Base-by-base conservation (phyloP, 495 filamentous ascomycete species). In the Aspergillus saccharolyticus region DNA sequence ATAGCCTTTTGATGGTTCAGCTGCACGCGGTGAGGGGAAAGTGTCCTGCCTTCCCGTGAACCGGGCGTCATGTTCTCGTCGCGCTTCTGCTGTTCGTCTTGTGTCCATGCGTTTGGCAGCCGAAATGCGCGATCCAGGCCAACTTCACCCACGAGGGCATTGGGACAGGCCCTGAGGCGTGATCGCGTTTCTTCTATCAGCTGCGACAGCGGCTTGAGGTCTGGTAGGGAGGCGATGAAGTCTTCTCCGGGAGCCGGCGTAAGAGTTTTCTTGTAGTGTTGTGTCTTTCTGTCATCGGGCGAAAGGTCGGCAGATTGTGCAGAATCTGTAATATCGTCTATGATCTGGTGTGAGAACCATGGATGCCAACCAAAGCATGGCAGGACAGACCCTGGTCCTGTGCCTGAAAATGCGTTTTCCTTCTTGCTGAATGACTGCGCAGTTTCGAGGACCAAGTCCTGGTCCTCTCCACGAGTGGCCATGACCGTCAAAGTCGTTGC, bases 331-430 rank as follows among this genome's bases (percentile, higher is more conserved):
- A 49, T 79, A 70, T 90, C 87, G 63, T 91, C 84, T 60, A 84
- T 83, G 54, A 96, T 81, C 59, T 95, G 88, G 67, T 98, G 80
- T 1, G 93, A 94, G 71, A 97, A 98, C 94, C 94, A 98, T 1
- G 95, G 95, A 70, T 98, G 94, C 91, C 93, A 96, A n/a, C 94
- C 94, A 74, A 96, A 98, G 25, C 85, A 86, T 0, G 94, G 93
- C 1, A 97, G 58, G 14, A 96, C 65, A 16, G 60, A 66, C 12
- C 63, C 59, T 30, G 50, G 61, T 10, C 59, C 57, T 28, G 52
- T 18, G 43, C 61, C 65, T 60, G 69, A 62, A 61, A 52, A 66
- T 44, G 60, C 52, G 44, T 30, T 52, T 57, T 47, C 61, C 53
- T 70, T 63, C 14, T 74, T 69, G 30, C 63, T 79, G 48, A 79